Evolutionary conservation across 495 filamentous ascomycete genomes (phyloP), one percentile per base, ranked within the genome.

Genomic region (Rostrohypoxylon terebratum): DNA sequence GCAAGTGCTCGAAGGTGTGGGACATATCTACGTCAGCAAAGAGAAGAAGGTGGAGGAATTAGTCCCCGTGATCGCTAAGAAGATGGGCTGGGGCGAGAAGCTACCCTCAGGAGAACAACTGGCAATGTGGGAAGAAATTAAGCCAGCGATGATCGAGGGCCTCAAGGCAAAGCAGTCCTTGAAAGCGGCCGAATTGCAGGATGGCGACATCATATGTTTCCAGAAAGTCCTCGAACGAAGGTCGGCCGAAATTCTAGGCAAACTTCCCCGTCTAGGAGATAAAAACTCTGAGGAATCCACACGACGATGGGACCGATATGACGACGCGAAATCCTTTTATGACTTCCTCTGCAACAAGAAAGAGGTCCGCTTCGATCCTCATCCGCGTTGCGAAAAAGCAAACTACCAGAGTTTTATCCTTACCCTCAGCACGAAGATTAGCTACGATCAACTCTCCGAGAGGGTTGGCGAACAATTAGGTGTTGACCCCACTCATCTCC

Each of bases 161-260:
- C 93, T 98, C 86, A 98, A 97, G 78, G 89, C 90, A 0, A 98
- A 97, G 78, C 87, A 92, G 74, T 91, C 93, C 0, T 87, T 99
- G 65, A 90, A 92, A 53, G 89, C 92, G 59, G 94, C 95, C 2
- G 96, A 99, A 78, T 93, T 99, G 45, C 95, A 98, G 75, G 94
- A 98, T 76, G 96, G 96, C 44, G 96, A 99, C 77, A 97, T 99
- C 73, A 88, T 99, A 33, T 97, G 94, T 71, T 97, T 98, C 82
- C 95, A 98, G 79, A 87, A 86, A 63, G 75, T 84, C 13, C 77
- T 89, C 7, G 84, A 87, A 61, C 73, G 76, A 13, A 87, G 83
- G 68, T 77, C 75, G 31, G 78, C 74, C 21, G 62, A 82, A 25
- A 71, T 78, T 10, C 74, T 78, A 9, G 71, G 69, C 1, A 76